Evolutionary conservation across 2,329 filamentous ascomycete genomes (phyloP).

Genomic region (Fusarium metavorans): DNA sequence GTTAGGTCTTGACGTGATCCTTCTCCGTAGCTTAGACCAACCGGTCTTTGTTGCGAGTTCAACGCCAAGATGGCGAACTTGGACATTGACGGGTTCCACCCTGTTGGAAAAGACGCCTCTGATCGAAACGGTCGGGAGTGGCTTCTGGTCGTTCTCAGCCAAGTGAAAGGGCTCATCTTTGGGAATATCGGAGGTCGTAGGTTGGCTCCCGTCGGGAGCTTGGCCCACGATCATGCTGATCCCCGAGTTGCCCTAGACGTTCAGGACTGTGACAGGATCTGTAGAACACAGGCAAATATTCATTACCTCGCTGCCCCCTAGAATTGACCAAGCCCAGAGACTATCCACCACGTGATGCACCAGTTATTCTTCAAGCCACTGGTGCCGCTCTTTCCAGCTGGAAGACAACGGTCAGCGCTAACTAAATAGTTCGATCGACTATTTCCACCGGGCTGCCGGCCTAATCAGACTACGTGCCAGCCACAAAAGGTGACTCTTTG

Average conservation of each 20-base stretch:
- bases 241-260: background rate
- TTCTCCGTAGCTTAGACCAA: background rate
- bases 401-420: background rate
- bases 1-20: background rate
- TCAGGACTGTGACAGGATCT: background rate
- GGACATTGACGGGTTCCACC: background rate
- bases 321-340: background rate
- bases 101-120: background rate
- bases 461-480: background rate
- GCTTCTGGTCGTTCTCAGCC: background rate
- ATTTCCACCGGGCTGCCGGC: background rate
- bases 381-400: background rate
- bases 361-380: background rate
- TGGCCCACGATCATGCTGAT: background rate
- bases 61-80: background rate
- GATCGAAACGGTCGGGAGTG: background rate
- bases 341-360: background rate
- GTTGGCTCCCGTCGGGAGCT: background rate
- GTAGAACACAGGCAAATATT: background rate
- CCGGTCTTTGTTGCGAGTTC: background rate
- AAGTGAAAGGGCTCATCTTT: background rate
- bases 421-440: background rate
- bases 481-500: background rate
- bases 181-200: background rate
- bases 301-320: background rate